phyloP scores from a whole-genome alignment of 345 rosid species.

The Trapa incisa region DNA sequence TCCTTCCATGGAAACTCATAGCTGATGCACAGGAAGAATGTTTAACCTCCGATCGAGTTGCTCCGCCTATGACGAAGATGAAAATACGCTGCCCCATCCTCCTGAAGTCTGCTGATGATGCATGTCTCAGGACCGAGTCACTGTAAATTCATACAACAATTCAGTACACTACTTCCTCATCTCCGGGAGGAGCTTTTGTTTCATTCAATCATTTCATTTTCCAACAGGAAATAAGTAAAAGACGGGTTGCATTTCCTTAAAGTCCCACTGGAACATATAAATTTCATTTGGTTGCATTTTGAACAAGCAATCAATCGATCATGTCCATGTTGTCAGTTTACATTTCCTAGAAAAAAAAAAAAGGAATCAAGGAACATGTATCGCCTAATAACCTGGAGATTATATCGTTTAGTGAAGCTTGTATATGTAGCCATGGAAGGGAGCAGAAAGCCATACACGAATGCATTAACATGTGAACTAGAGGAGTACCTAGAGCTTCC shows the following conservation, averaged over 20 bases:
- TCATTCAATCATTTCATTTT: no score
- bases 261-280: neutral
- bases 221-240: neutral
- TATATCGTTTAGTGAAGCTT: no score
- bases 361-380: no score
- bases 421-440: no score
- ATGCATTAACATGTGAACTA: neutral
- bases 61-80: conserved; percentile 82
- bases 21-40: neutral
- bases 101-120: conserved; percentile 43
- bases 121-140: conserved; percentile 53
- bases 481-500: conserved; percentile 55
- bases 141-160: conserved; percentile 13
- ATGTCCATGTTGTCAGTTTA: neutral
- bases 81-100: conserved; percentile 84
- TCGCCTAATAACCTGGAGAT: no score
- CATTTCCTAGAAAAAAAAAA: neutral
- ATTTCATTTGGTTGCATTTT: neutral
- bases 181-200: no score
- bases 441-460: neutral
- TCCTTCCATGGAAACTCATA: neutral
- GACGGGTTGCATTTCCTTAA: neutral
- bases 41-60: conserved; percentile 88
- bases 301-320: neutral
- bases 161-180: neutral